Evolutionary conservation across 306 rosid species (phyloP), one percentile per base, ranked within the genome.

Genomic region (Ormosia semicastrata): DNA sequence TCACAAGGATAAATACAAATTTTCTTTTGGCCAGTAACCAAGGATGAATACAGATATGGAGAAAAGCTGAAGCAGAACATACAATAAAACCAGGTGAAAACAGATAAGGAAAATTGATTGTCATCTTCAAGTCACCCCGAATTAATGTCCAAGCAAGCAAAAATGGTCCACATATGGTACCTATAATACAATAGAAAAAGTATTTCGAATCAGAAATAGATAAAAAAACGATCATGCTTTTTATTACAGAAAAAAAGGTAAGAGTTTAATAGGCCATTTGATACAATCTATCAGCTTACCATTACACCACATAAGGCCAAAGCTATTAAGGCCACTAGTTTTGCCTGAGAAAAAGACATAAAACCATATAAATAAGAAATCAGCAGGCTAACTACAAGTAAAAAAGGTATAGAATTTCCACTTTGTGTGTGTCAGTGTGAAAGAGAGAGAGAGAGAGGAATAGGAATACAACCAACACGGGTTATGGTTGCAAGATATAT

Each of bases 291-390:
- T 71, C 72, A 64, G 73, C 87, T 82, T 86, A 93, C 98, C 98
- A 13, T 95, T 95, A 91, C 97, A 95, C 99, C 99, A 95, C 99
- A 95, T 95, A 72, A 95, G 99, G 82, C 98, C 98, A 89, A 91
- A 95, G 92, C 99, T 95, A 85, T 90, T 95, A 59, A 95, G 95
- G 63, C 99, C 99, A 82, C 98, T 91, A 66, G 98, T 89, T 91
- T 93, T 95, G 79, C 98, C 99, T 93, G 92, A 43, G 54, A 87
- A 77, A 75, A 68, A 83, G 40, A 34, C 59, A 85, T 4, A 62
- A 49, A 39, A 46, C 43, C 39, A 60, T 17, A 83, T 69, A 50
- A 44, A 34, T 76, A 50, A 80, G 81, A 84, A 57, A 78, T 70
- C 73, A n/a, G 76, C 17, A 58, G 46, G 40, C 80, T 73, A 54